phyloP scores from a whole-genome alignment of 192 early-diverging fungal genomes.

The Chytriomyces confervae region DNA sequence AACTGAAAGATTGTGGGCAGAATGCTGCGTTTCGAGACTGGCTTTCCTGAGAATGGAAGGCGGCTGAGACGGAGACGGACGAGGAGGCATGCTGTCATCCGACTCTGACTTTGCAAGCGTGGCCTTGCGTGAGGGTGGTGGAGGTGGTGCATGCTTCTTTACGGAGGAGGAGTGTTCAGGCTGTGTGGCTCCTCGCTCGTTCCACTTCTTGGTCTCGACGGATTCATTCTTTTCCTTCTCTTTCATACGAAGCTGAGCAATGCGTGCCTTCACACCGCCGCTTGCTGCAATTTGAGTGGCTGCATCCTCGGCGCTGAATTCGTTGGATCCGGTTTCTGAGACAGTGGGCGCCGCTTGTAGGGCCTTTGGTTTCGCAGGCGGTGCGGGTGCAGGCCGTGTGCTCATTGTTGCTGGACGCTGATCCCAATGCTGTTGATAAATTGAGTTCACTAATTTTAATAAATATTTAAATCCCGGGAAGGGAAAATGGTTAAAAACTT shows the following conservation, averaged over 20 bases:
- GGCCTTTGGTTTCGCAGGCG: slow-evolving; percentile 2
- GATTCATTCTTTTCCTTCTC: too few species aligned
- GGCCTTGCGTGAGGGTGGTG: slow-evolving; percentile 1
- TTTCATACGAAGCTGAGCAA: slow-evolving; percentile 2
- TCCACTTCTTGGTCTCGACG: not conserved
- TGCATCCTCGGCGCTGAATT: slow-evolving; percentile 19
- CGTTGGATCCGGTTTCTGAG: not conserved
- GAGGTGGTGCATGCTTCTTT: slow-evolving; percentile 6
- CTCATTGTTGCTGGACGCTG: too few species aligned
- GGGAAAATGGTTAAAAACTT: too few species aligned
- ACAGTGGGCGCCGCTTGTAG: not conserved
- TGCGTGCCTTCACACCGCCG: slow-evolving; percentile 17
- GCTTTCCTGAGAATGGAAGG: not conserved
- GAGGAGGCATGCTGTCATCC: not conserved
- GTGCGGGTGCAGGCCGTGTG: not conserved
- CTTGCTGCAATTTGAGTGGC: not conserved
- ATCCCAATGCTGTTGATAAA: too few species aligned
- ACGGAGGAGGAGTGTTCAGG: not conserved
- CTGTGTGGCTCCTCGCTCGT: not conserved
- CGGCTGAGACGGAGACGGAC: not conserved
- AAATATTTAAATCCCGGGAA: too few species aligned
- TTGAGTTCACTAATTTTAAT: too few species aligned
- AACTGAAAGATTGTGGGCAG: not conserved
- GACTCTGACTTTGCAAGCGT: not conserved
- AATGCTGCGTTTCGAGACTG: not conserved